Base-by-base conservation (phyloP, 2,329 filamentous ascomycete species). In the Calycina herbarum region DNA sequence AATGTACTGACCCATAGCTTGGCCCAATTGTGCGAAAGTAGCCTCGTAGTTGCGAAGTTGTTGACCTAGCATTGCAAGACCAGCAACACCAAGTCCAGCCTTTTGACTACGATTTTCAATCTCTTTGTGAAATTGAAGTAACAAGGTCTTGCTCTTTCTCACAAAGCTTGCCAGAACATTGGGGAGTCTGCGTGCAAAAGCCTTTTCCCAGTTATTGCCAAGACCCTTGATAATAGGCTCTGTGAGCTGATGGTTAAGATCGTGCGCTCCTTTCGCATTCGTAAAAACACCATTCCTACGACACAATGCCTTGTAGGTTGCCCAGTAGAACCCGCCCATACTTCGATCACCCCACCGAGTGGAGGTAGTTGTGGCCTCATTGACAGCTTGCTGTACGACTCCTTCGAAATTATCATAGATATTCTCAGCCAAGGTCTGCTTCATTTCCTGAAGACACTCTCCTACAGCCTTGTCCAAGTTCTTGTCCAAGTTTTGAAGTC, bases 301-400 rank as follows among this genome's bases (percentile, higher is more conserved):
- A 61, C 82, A 82, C 2, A 83, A 79, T 10, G 86, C 86, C 73
- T 82, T 85, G 69, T 88, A 89, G 0, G 86, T 87, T 1, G 75
- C 31, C 76, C 78, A 88, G 40, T 73, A 69, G 13, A 85, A 73
- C 1, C 84, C 85, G 11, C 84, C 84, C 38, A 76, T 72, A 15
- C 67, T 45, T 35, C 74, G 78, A 66, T 79, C 71, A 10, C 77
- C 77, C 81, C 81, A 83, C n/a, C 75, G 71, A 15, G 65, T 64
- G 8, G 77, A 77, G n/a, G 76, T 79, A 10, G 66, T 38, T 10
- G 70, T 71, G 11, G 79, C 78, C 63, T 75, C 74, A 7, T 76
- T 68, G 1, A 78, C 73, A 1, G 82, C 82, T 17, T 74, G 68
- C 1, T 78, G 67, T 10, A 81, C 75, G 1, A 80, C 74, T 1